Conservation (phyloP, 176 grass and related monocot genomes). For the Tillandsia fasciculata region DNA sequence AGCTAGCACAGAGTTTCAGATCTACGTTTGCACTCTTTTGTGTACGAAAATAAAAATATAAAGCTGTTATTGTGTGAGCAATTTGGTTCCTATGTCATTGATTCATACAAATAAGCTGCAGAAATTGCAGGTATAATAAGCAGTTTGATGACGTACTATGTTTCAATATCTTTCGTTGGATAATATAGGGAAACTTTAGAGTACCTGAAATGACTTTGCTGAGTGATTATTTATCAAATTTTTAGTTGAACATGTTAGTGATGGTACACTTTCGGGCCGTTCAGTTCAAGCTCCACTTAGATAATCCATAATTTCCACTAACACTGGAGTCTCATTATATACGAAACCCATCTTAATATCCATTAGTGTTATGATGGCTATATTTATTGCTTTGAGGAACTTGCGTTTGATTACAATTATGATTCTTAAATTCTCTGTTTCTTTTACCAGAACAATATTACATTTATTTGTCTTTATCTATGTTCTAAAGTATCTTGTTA, state of each 20-base stretch:
- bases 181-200: too few species aligned
- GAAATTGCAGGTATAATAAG: too few species aligned
- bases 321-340: neutral
- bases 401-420: neutral
- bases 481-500: conserved; percentile 4
- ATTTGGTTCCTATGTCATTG: too few species aligned
- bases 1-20: too few species aligned
- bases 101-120: too few species aligned
- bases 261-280: neutral
- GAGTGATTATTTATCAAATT: neutral
- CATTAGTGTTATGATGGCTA: neutral
- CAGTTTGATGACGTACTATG: too few species aligned
- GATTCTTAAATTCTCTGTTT: neutral
- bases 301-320: neutral
- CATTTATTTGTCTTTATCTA: neutral
- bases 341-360: neutral
- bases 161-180: too few species aligned
- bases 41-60: too few species aligned
- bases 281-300: neutral
- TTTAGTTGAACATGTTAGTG: neutral
- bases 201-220: neutral
- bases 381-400: neutral
- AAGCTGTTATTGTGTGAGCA: too few species aligned
- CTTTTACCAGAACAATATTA: conserved; percentile 1
- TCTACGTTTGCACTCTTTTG: too few species aligned